Base-by-base conservation (phyloP, 179 eudicot genomes). In the Silene noctiflora region DNA sequence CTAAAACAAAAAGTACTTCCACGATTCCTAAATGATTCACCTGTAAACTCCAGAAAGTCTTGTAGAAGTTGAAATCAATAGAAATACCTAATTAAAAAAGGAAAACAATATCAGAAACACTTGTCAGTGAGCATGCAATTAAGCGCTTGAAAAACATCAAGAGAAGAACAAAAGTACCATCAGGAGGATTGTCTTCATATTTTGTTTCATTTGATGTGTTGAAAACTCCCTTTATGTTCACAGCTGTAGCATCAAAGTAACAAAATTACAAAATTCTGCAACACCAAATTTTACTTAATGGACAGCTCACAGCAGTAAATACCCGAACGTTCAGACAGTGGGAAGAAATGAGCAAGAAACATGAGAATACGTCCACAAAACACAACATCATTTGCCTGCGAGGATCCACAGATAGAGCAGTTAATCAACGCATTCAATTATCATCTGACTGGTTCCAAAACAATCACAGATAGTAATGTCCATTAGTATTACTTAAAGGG, bases 1-100 rank as follows among this genome's bases (percentile, higher is more conserved):
- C 58, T 67, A 67, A 66, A 33, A 65, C 72, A 69, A 51, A 39
- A 74, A 48, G 51, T 51, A 71, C 14, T 44, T 29, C 44, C 67
- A 53, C 35, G 25, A 51, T 42, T 65, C 68, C 71, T 56, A 67
- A 39, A n/a, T 0, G 19, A 81, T 78, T 80, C 63, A 93, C 99
- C 97, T 96, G 99, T 83, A 96, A 89, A 85, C 99, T 89, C 99
- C 99, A 96, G 84, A 96, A 90, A 67, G 98, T 96, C 87, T 93
- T 93, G 85, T 96, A 96, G 69, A 96, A 96, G 89, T 96, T 96
- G 90, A 96, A 91, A 85, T 96, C 99, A 79, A 93, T 91, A 73
- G 99, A 81, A 84, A 87, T 88, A 69, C 98, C 98, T 94, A 79
- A 67, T 58, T 31, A 1, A 70, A 71, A 24, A 71, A 24, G 22